These are phyloP conservation scores for Populus hybrid DNA, from an alignment of 441 rosid genomes.

Conservation along the genomic window DNA sequence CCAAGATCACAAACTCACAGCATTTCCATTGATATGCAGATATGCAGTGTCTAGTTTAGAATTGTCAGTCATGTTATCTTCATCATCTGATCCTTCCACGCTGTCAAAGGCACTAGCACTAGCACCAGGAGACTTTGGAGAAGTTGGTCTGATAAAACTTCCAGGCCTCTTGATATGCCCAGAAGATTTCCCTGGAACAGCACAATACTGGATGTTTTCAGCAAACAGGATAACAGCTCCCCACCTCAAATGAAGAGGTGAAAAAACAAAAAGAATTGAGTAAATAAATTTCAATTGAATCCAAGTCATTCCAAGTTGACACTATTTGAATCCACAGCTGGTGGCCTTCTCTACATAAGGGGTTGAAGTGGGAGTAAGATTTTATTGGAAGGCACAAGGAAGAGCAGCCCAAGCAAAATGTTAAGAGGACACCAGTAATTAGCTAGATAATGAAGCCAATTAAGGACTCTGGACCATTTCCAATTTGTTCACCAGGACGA, in stretches of 20 bases:
- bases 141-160: conserved; percentile 64
- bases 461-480: background rate
- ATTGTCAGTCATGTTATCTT: conserved; percentile 64
- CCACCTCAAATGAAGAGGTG: background rate
- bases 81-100: conserved; percentile 90
- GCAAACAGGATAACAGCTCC: background rate
- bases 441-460: no score
- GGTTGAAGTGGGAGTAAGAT: background rate
- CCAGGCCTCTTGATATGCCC: conserved; percentile 60
- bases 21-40: conserved; percentile 62
- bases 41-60: conserved; percentile 59
- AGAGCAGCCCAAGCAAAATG: background rate
- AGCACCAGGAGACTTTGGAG: conserved; percentile 93
- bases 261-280: background rate
- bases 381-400: background rate
- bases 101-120: conserved; percentile 94
- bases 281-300: background rate
- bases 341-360: background rate
- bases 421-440: background rate
- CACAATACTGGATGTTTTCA: background rate
- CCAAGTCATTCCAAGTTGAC: background rate
- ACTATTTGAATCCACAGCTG: background rate
- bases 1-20: conserved; percentile 52
- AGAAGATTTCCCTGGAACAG: conserved; percentile 57
- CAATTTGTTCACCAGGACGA: background rate